phyloP scores from a whole-genome alignment of 2,329 filamentous ascomycete species.

The Pseudogymnoascus pannorum region DNA sequence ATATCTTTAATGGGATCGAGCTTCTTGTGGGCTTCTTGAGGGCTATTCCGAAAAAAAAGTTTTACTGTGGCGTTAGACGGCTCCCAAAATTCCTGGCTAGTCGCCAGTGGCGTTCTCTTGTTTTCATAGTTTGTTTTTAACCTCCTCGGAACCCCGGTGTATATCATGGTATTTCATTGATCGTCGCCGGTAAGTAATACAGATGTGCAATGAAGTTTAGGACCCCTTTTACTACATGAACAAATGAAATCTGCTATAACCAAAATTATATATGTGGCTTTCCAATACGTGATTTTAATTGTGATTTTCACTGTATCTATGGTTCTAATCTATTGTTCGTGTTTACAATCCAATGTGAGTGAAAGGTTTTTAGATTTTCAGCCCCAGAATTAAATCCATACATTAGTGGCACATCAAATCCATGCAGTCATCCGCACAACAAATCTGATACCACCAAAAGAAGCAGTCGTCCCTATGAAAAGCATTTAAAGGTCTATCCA shows the following conservation, averaged over 20 bases:
- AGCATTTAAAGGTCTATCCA: too few species aligned
- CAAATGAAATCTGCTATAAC: neutral
- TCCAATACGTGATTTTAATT: neutral
- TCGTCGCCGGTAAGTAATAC: constrained; percentile 7
- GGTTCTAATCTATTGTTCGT: too few species aligned
- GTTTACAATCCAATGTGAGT: too few species aligned
- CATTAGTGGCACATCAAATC: neutral
- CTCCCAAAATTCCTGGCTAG: constrained; percentile 7
- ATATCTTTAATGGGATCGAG: constrained; percentile 27
- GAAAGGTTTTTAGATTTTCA: too few species aligned
- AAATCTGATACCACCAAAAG: too few species aligned
- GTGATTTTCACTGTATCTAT: neutral
- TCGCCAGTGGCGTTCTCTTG: constrained; percentile 6
- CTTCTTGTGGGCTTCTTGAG: constrained; percentile 28
- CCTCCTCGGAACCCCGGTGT: neutral
- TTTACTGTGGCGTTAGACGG: constrained; percentile 8
- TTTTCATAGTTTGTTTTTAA: constrained; percentile 2
- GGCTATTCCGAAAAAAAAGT: constrained; percentile 20
- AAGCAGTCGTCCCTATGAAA: too few species aligned
- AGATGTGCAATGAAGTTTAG: constrained; percentile 7
- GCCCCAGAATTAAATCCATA: neutral
- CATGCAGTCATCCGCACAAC: too few species aligned
- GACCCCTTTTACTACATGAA: constrained; percentile 1
- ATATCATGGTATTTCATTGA: constrained; percentile 6
- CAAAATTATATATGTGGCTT: neutral